Evolutionary conservation across 164 flowering plant species (phyloP), one percentile per base, ranked within the genome.

Genomic region (Chloranthus sessilifolius): DNA sequence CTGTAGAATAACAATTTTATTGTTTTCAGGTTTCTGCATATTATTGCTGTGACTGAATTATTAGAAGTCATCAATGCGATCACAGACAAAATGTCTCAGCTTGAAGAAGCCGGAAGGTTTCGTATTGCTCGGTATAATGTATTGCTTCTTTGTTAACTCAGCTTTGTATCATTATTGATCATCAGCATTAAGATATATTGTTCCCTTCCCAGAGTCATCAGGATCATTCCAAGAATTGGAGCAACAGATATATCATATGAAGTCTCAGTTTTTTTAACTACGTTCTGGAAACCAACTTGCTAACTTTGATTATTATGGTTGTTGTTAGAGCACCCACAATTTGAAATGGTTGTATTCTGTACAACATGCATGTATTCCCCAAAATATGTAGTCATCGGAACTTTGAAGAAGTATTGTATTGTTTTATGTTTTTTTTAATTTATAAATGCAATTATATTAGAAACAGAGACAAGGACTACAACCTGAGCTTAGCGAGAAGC

Each of bases 31-130:
- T 87, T 90, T 53, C 69, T 87, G 1, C 60, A 67, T 45, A 65
- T 85, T 52, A 68, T 71, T 60, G 69, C 66, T 39, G 76, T 74
- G 31, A 59, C 74, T 20, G 83, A 78, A 49, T 42, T 73, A 29
- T 38, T 75, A 9, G 62, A 62, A 40, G 59, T 11, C 23, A 62
- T 68, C 24, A 67, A 66, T 53, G 61, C 67, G 20, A 53, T 80
- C 44, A 53, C 62, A 61, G 75, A 69, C 47, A 95, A 90, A 72
- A 70, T 87, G 59, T 71, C 71, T 60, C 95, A 90, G 67, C 62
- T 90, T 67, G 91, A 83, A 67, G 85, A 87, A 62, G 70, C 89
- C 39, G 82, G 81, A 51, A 78, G 56, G 26, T 87, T 86, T 65
- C 97, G 86, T 54, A 76, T 79, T 65, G 67, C 94, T 61, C 64